Evolutionary conservation across 768 basidiomycete species (phyloP), one percentile per base, ranked within the genome.

Genomic region (Auriscalpium orientale): DNA sequence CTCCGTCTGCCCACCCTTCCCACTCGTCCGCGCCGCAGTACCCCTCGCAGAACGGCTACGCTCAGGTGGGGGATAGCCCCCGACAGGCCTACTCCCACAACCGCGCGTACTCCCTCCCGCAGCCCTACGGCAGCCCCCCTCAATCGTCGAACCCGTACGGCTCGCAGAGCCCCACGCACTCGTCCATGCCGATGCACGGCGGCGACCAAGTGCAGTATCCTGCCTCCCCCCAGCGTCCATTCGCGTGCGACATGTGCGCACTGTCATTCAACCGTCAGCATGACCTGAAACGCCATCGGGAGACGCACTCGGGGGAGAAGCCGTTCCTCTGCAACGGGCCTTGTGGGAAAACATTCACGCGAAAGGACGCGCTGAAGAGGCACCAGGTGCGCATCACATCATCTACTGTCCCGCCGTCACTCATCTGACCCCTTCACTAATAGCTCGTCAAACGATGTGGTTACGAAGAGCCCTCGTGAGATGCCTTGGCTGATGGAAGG

Each of bases 221-320:
- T 8, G 71, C 71, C 20, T 71, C 70, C 50, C 71, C 71, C n/a
- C 70, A 70, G 54, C 68, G 71, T 22, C 71, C 71, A 37, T 72
- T 72, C 67, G 65, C 71, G 46, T 72, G 71, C 58, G 71, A 72
- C 62, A 70, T 89, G 60, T 92, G 89, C 67, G 78, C 87, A 11
- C 68, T 91, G 59, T 90, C 89, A 20, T 92, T 92, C 74, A 89
- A 89, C 66, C 81, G 89, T 46, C 87, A 89, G 67, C 89, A 92
- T 66, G 89, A 92, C 68, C 69, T 91, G 66, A 91, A 91, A 67
- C 80, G 89, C 37, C 89, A 92, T 71, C 77, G 85, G 60, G 88
- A 91, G 63, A 91, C 87, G 22, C 89, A 91, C 71, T 86, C 86
- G 6, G 89, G 89, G 38, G 89, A 91, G 69, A 91, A 90, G 67